Base-by-base conservation (phyloP, 441 rosid genomes). In the Pelargonium fulgidum region DNA sequence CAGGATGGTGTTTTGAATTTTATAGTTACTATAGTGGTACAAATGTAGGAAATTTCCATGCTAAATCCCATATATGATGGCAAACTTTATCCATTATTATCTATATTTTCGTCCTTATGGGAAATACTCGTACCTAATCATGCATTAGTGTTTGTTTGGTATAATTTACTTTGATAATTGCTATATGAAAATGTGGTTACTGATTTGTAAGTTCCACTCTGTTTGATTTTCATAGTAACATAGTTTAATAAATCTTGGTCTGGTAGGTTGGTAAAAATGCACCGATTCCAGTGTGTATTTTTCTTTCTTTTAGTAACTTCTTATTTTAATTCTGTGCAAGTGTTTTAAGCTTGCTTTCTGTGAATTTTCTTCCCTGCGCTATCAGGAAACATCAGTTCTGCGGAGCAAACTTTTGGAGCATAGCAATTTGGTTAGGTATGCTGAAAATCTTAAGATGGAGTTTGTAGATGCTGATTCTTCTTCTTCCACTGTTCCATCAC, bases 371-470 rank as follows among this genome's bases (percentile, higher is more conserved):
- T 68, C 20, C 62, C 41, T 71, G 70, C 50, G 64, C 58, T 67
- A 75, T 72, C 75, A 91, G 99, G 96, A 85, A 77, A 69, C 85
- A 39, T 93, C 99, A 16, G 80, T 74, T 67, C 83, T 94, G 66
- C 86, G 85, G 56, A 61, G 71, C 75, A 77, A 84, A 70, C 87
- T 94, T 74, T 62, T 82, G 75, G 90, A 86, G 81, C 85, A 86
- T 68, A 68, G 70, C 36, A 94, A 86, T 76, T 79, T 94, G 20
- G 73, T 90, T 64, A 77, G 84, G 67, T 94, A 85, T 79, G 93
- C 92, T 20, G 96, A 86, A 73, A 90, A 76, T 70, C 84, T 79
- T 19, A 89, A 85, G 82, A 64, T 72, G 13, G 85, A 86, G 77
- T 84, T 80, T 76, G 58, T 90, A 47, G 96, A 85, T 20, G 77